Evolutionary conservation across 208 protist genomes (phyloP), one percentile per base, ranked within the genome.

Genomic region (Balamuthia mandrillaris): DNA sequence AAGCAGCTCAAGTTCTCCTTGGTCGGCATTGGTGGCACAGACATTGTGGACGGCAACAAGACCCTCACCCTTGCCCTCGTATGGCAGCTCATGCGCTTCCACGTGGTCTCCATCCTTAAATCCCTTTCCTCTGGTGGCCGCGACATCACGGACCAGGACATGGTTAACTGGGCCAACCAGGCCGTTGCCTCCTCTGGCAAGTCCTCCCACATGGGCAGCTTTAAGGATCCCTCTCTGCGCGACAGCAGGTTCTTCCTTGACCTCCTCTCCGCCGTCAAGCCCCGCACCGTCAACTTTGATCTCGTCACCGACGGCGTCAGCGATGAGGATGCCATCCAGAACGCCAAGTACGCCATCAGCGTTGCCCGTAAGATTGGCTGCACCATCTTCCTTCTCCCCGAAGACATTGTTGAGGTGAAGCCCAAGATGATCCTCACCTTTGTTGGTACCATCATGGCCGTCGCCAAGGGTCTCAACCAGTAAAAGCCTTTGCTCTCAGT

Each of bases 321-420:
- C 12, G 56, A 88, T 37, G 91, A 90, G 35, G 92, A 94, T 29
- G 81, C 87, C 58, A 56, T 89, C 12, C 44, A 91, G 39, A 96
- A 96, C 81, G 94, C 94, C 27, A 95, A 95, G 85, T 94, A 96
- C 39, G 92, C 93, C 14, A 89, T 96, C 16, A 92, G 92, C 45
- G 87, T 94, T 41, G 94, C 93, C 24, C 49, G 94, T 39, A 96
- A 96, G 81, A 82, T 95, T 75, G 95, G 95, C 84, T 91, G 92
- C 47, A 68, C 81, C 42, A 85, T 96, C 66, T 96, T 97, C 63
- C 78, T 89, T 16, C 88, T 96, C 1, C 92, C 88, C 51, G 94
- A 96, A 77, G 94, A 96, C 88, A 89, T 96, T 29, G 92, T 96
- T 21, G 95, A 96, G 85, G 91, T 95, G 27, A 95, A 96, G 45